A percentile compares a stretch with the other conserved stretches of the same genome.
These are phyloP conservation scores for Alternaria alternata DNA, from an alignment of 2,329 filamentous ascomycete species.

Conservation along the genomic window DNA sequence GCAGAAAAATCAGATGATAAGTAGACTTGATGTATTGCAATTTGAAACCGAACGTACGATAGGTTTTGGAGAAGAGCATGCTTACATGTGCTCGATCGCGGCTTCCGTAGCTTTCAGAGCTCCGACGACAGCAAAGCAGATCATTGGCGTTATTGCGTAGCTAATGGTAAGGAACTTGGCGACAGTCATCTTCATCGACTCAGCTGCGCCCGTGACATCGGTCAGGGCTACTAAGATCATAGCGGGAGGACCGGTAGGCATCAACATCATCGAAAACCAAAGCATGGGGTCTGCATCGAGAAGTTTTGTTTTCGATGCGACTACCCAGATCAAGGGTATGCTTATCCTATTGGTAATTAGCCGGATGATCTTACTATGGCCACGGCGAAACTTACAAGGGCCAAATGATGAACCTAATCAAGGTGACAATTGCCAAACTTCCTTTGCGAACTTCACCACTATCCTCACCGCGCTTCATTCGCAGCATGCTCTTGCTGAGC, in stretches of 20 bases:
- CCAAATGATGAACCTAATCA: constrained; percentile 69
- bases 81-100: constrained; percentile 9
- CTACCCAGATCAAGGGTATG: constrained; percentile 63
- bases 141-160: constrained; percentile 55
- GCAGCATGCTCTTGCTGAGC: constrained; percentile 63
- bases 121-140: constrained; percentile 56
- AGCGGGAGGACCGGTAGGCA: constrained; percentile 64
- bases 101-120: constrained; percentile 49
- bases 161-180: constrained; percentile 61
- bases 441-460: constrained; percentile 58
- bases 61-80: neutral
- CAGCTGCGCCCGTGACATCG: constrained; percentile 56
- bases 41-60: neutral
- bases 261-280: constrained; percentile 71
- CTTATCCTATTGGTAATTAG: constrained; percentile 48
- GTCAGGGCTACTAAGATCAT: constrained; percentile 63
- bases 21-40: neutral
- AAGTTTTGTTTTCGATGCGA: constrained; percentile 62
- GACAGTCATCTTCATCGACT: constrained; percentile 61
- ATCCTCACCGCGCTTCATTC: constrained; percentile 55
- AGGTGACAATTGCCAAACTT: constrained; percentile 61
- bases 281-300: constrained; percentile 68
- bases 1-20: neutral
- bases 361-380: neutral
- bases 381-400: constrained; percentile 48